Base-by-base conservation (phyloP, 129 eudicot species). In the Arctium minus region DNA sequence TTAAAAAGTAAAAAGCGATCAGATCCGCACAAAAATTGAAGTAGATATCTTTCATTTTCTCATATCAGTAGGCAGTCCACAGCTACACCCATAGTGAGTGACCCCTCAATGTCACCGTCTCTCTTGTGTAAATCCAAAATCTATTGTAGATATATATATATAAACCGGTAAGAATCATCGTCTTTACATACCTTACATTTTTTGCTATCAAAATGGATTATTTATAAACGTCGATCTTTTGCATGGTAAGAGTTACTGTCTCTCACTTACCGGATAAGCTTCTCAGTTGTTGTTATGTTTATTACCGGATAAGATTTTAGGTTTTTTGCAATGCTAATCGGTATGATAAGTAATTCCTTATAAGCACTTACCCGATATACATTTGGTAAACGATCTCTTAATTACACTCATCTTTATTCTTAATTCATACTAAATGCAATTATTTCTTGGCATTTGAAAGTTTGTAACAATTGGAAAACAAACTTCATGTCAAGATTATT, bases 31-130 rank as follows among this genome's bases (percentile, higher is more conserved):
- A 76, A 40, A 78, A 31, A 6, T 9, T 7, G 39, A 71, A 73
- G 84, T 86, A 81, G 86, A 86, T 86, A 86, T 81, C 69, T 81
- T 81, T 86, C 88, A 76, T 76, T 87, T 84, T 79, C 72, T 72
- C 38, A 77, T 80, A 62, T 78, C 67, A 74, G 48, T 73, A 73
- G 62, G 64, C 68, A 81, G 82, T 86, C 81, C 92, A 82, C 78
- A 76, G 68, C 85, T 72, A 81, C 64, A 85, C 56, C 67, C 86
- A 73, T 82, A 22, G 27, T 22, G 27, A 38, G 77, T 80, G 82
- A 76, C 87, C 82, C 83, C 86, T 56, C 73, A 70, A 74, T 48
- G 81, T 86, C 84, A 84, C 82, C 75, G 39, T 79, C 83, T 73
- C 31, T 30, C 27, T 84, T 84, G 87, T 36, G 9, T 72, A 60